phyloP scores from a whole-genome alignment of 768 basidiomycete species.

The Cystobasidium tubakii region DNA sequence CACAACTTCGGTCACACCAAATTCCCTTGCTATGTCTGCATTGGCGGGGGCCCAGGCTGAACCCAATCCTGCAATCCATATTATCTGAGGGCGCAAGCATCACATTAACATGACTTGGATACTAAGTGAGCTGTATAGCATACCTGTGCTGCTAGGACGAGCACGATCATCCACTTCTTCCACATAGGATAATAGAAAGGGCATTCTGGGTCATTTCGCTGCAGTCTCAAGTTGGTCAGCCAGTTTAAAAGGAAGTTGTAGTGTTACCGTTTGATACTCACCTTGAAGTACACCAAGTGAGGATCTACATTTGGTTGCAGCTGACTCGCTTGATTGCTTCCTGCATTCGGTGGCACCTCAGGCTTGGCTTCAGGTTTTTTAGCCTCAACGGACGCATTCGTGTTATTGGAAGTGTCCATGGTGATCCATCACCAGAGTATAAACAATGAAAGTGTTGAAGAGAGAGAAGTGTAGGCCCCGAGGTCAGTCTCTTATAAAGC shows the following conservation, averaged over 20 bases:
- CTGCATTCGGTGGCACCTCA: background rate
- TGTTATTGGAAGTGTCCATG: background rate
- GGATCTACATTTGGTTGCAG: constrained; percentile 9
- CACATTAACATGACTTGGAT: too few species aligned
- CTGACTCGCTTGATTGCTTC: background rate
- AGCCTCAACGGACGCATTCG: background rate
- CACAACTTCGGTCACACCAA: constrained; percentile 5
- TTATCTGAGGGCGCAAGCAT: constrained; percentile 13
- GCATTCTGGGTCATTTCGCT: constrained; percentile 30
- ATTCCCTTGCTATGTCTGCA: constrained; percentile 13
- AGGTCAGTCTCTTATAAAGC: too few species aligned
- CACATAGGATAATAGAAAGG: constrained; percentile 30
- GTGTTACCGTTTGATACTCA: background rate
- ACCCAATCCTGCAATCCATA: constrained; percentile 20
- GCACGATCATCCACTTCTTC: constrained; percentile 36
- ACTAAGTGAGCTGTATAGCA: too few species aligned
- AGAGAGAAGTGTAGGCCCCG: background rate
- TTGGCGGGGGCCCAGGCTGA: constrained; percentile 31
- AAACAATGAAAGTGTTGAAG: background rate
- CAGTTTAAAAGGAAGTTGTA: background rate
- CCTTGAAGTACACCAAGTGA: constrained; percentile 31
- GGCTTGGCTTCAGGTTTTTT: background rate
- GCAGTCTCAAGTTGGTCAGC: background rate
- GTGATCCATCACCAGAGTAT: background rate
- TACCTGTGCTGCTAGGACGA: constrained; percentile 22